These are phyloP conservation scores for Teratosphaeria epicoccoides DNA, from an alignment of 2,329 filamentous ascomycete species.

Conservation along the genomic window DNA sequence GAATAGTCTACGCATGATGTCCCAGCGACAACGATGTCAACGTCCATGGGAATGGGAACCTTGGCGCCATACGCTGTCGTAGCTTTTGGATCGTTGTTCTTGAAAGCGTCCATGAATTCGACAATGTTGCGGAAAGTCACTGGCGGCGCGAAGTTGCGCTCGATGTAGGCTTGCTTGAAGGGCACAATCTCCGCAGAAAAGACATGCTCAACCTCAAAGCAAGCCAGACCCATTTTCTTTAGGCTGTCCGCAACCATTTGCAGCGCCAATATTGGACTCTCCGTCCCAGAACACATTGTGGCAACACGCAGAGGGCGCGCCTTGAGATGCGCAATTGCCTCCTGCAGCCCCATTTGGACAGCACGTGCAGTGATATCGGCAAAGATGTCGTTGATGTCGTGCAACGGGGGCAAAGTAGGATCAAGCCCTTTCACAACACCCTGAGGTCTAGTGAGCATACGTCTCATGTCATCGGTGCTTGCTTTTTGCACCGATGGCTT, in stretches of 20 bases:
- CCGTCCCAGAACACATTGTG: conserved; percentile 71
- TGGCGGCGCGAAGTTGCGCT: conserved; percentile 34
- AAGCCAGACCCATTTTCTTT: conserved; percentile 4
- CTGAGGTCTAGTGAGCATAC: neutral
- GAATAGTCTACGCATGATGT: conserved; percentile 72
- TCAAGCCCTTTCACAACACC: conserved; percentile 15
- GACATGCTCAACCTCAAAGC: conserved; percentile 26
- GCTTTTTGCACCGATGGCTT: neutral
- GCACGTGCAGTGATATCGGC: conserved; percentile 35
- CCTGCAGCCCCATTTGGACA: conserved; percentile 23
- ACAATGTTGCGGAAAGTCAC: conserved; percentile 37
- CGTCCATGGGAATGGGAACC: conserved; percentile 43
- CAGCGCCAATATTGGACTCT: conserved; percentile 59
- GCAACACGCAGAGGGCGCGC: conserved; percentile 43
- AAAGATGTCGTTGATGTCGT: conserved; percentile 40
- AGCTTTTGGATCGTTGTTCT: conserved; percentile 15
- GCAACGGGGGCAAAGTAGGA: conserved; percentile 35
- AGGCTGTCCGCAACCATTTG: conserved; percentile 41
- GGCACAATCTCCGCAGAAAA: conserved; percentile 39
- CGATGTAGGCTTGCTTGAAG: conserved; percentile 39
- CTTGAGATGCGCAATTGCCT: conserved; percentile 27
- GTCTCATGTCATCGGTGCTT: neutral
- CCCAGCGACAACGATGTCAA: conserved; percentile 60
- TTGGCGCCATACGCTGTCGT: conserved; percentile 57
- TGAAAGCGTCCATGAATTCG: conserved; percentile 25